These are phyloP conservation scores for Phialophora tarda DNA, from an alignment of 2,329 filamentous ascomycete genomes.

Conservation along the genomic window DNA sequence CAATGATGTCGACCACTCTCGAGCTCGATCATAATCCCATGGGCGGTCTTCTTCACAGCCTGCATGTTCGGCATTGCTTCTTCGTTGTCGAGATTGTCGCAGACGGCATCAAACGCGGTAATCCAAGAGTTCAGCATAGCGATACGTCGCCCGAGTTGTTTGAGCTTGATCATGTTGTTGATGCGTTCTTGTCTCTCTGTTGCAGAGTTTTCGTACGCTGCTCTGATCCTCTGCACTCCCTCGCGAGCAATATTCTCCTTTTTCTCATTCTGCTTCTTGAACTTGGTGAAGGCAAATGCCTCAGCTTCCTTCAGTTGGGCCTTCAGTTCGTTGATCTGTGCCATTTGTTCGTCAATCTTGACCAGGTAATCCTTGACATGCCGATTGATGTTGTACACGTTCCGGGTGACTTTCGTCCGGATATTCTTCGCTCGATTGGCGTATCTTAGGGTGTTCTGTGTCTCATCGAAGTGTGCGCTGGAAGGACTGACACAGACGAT, in stretches of 20 bases:
- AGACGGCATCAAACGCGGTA: slow-evolving; percentile 83
- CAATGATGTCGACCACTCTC: slow-evolving; percentile 90
- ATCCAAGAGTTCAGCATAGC: slow-evolving; percentile 89
- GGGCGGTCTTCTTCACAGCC: slow-evolving; percentile 83
- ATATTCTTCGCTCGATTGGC: slow-evolving; percentile 99
- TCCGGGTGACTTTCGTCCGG: slow-evolving; percentile 98
- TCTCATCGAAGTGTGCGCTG: slow-evolving; percentile 96
- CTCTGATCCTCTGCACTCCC: slow-evolving; percentile 77
- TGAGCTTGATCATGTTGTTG: slow-evolving; percentile 78
- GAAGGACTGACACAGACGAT: slow-evolving; percentile 98
- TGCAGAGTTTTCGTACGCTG: slow-evolving; percentile 80
- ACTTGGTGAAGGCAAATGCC: slow-evolving; percentile 79
- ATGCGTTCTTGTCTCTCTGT: slow-evolving; percentile 79
- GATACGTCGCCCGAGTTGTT: slow-evolving; percentile 83
- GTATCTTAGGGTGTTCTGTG: slow-evolving; percentile 95
- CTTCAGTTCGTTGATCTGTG: slow-evolving; percentile 93
- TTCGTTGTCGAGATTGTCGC: slow-evolving; percentile 72
- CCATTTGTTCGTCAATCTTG: slow-evolving; percentile 98
- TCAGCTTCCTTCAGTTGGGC: slow-evolving; percentile 91
- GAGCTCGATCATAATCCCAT: slow-evolving; percentile 85
- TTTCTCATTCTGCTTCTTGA: slow-evolving; percentile 88
- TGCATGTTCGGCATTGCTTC: slow-evolving; percentile 69
- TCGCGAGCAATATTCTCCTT: slow-evolving; percentile 76
- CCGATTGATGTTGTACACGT: slow-evolving; percentile 98
- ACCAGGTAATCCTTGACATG: slow-evolving; percentile 99